Evolutionary conservation across 305 asterid species (phyloP).

Genomic region (Andrographis paniculata): DNA sequence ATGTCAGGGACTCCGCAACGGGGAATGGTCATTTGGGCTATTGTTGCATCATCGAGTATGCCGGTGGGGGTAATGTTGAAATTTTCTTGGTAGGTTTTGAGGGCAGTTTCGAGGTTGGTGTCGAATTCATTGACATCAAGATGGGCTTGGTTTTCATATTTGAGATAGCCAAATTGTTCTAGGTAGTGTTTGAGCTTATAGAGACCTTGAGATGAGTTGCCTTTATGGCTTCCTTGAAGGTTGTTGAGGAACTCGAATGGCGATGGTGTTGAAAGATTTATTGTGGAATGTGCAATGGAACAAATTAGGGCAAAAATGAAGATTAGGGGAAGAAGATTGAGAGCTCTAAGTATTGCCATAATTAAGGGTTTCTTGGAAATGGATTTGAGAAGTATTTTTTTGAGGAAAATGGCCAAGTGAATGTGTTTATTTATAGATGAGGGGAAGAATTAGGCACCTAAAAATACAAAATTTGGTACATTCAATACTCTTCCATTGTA

Average conservation of each 20-base stretch:
- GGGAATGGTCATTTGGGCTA: conserved; percentile 14
- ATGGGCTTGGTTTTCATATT: conserved; percentile 1
- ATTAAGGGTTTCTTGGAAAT: too few relatives aligned
- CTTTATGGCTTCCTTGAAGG: conserved; percentile 24
- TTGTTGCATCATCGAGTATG: conserved; percentile 7
- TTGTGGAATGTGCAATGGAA: too few relatives aligned
- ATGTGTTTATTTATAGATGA: too few relatives aligned
- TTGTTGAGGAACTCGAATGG: conserved; percentile 25
- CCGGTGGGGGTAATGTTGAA: conserved; percentile 21
- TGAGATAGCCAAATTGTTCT: conserved; percentile 22
- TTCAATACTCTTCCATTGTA: too few relatives aligned
- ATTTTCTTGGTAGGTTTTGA: conserved; percentile 27
- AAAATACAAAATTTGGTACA: too few relatives aligned
- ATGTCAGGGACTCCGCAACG: conserved; percentile 28
- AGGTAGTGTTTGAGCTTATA: conserved; percentile 21
- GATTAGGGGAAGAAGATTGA: too few relatives aligned
- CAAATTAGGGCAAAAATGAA: too few relatives aligned
- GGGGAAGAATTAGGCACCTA: too few relatives aligned
- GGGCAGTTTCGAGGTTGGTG: conserved; percentile 17
- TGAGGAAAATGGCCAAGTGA: too few relatives aligned
- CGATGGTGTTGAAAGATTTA: too few relatives aligned
- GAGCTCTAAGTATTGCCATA: too few relatives aligned
- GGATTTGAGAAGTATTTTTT: too few relatives aligned
- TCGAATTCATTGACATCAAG: conserved; percentile 12
- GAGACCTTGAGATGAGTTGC: conserved; percentile 18